Percentiles rank a stretch among this genome's conserved stretches.
Conservation (phyloP, 139 green algal genomes). For the Chlorella sp. region DNA sequence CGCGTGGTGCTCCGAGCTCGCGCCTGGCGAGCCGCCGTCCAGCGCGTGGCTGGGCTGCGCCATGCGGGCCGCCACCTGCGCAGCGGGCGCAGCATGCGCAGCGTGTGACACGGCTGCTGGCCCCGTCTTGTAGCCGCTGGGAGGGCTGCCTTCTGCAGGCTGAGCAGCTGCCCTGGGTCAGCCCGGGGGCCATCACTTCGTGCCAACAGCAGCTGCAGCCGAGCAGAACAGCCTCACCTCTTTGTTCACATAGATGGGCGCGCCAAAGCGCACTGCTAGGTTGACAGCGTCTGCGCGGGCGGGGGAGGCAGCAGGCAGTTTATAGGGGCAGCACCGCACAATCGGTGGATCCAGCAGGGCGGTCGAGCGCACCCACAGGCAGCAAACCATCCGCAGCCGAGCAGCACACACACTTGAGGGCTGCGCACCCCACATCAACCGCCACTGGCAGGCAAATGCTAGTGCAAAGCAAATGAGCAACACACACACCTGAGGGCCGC, state of each 20-base stretch:
- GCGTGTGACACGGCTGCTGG: background rate
- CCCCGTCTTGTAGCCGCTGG: no score
- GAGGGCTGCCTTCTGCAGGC: background rate
- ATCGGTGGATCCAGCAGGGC: background rate
- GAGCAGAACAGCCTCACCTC: slow-evolving; percentile 29
- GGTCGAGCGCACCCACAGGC: no score
- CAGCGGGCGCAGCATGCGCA: background rate
- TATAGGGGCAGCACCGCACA: background rate
- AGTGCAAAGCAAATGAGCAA: background rate
- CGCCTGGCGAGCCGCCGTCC: background rate
- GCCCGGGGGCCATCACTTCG: no score
- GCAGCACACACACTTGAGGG: background rate
- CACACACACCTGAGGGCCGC: slow-evolving; percentile 45
- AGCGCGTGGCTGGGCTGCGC: slow-evolving; percentile 8
- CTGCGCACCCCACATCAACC: no score
- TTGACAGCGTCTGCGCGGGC: slow-evolving; percentile 81
- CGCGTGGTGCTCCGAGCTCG: slow-evolving; percentile 7
- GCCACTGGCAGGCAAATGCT: background rate
- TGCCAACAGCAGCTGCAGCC: no score
- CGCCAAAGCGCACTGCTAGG: slow-evolving; percentile 78
- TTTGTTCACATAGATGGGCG: slow-evolving; percentile 80
- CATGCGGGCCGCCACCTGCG: slow-evolving; percentile 42
- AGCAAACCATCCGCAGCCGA: background rate
- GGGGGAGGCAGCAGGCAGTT: background rate
- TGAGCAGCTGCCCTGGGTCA: background rate